Conservation (phyloP, 169 alveolate genomes). For the Besnoitia besnoiti region DNA sequence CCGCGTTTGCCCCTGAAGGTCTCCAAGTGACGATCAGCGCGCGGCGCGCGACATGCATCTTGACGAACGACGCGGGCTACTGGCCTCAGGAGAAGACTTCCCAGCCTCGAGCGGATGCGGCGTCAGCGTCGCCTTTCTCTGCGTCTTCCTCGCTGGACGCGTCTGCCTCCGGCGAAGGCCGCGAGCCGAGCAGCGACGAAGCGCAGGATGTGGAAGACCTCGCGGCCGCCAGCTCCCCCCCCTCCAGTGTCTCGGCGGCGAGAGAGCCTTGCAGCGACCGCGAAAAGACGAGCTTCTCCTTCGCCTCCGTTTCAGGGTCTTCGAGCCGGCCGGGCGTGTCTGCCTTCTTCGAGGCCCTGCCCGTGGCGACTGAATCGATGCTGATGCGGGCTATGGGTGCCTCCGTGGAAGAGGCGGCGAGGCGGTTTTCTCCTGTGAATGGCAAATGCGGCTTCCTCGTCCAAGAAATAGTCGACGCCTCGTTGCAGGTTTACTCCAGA, state of each 20-base stretch:
- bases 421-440: not conserved
- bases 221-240: not conserved
- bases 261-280: not conserved
- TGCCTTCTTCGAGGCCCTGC: constrained; percentile 16
- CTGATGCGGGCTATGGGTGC: constrained; percentile 1
- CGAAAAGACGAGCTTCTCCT: too few species aligned
- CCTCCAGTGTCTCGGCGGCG: not conserved
- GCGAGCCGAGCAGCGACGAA: not conserved
- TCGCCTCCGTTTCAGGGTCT: too few species aligned
- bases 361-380: constrained; percentile 1
- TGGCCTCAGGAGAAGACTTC: not conserved
- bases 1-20: not conserved
- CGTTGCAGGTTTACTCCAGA: not conserved
- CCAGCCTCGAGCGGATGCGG: too few species aligned
- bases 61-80: constrained; percentile 11
- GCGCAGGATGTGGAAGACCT: too few species aligned
- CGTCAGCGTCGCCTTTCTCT: too few species aligned
- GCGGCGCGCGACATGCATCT: constrained; percentile 20
- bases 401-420: constrained; percentile 2
- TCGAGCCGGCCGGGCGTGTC: not conserved
- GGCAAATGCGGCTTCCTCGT: constrained; percentile 6
- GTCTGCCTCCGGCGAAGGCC: not conserved
- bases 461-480: not conserved
- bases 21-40: not conserved
- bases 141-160: not conserved